Percentiles rank a stretch among this genome's conserved stretches.
phyloP scores from a whole-genome alignment of 1,139 yeast species.

The Insectozyma bohioensis region DNA sequence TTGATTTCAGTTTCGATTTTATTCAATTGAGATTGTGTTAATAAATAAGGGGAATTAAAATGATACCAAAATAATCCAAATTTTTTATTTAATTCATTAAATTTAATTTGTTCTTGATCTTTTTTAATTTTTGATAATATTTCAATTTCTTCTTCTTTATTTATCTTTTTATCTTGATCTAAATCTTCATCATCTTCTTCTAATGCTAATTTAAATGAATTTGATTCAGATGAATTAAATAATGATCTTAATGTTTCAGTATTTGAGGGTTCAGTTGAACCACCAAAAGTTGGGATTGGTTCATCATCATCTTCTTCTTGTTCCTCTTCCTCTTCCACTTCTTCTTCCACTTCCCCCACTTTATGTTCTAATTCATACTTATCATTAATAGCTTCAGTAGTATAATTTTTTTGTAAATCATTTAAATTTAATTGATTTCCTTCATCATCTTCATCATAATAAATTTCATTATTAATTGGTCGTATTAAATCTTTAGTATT shows the following conservation, averaged over 20 bases:
- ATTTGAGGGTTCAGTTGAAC: constrained; percentile 25
- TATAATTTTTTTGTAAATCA: constrained; percentile 22
- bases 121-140: constrained; percentile 9
- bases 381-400: constrained; percentile 29
- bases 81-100: constrained; percentile 6
- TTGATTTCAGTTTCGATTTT: constrained; percentile 40
- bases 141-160: constrained; percentile 23
- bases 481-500: constrained; percentile 20
- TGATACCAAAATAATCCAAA: constrained; percentile 81
- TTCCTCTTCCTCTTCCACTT: constrained; percentile 6
- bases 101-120: constrained; percentile 7
- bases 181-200: constrained; percentile 39
- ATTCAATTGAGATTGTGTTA: constrained; percentile 77
- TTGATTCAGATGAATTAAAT: constrained; percentile 46
- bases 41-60: constrained; percentile 78
- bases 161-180: constrained; percentile 21
- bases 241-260: constrained; percentile 65
- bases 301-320: constrained; percentile 24
- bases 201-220: constrained; percentile 32
- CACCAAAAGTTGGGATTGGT: constrained; percentile 53
- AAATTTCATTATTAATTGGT: constrained; percentile 33
- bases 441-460: constrained; percentile 48
- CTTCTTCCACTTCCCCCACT: constrained; percentile 3
- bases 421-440: constrained; percentile 34
- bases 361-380: constrained; percentile 29